Base-by-base conservation (phyloP, 169 alveolate genomes). In the Cryptosporidium sp. region DNA sequence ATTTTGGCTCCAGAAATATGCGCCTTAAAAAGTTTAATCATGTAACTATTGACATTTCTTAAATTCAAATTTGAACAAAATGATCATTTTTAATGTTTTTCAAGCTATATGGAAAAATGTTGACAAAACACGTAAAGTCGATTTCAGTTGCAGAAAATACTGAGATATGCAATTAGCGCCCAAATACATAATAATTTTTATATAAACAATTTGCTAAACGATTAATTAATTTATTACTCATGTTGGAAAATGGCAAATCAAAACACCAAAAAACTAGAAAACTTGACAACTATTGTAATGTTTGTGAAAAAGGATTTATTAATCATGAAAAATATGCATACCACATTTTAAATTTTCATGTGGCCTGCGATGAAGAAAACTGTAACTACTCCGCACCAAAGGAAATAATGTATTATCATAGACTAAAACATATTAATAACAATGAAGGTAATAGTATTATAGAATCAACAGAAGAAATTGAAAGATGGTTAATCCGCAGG, bases 381-480 rank as follows among this genome's bases (percentile, higher is more conserved):
- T 69, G 84, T 10, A 39, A 69, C 31, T 69, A 69, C 37, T 69
- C 84, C 6, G 84, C 84, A 29, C 84, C 84, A 45, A 37, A 41
- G 14, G 84, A 69, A 69, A 69, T 69, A 10, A 37, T 69, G 55
- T 10, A 69, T 21, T 69, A n/a, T 43, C 84, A 69, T 43, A 69
- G 43, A 45, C 55, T 69, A n/a, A 69, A 69, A 43, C 84, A 69
- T 29, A 69, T 69, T 23, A 69, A 41, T 18, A 69, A 69, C 43
- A 26, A 37, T 35, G 43, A 69, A 21, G 84, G 84, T 21, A n/a
- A 69, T 18, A 69, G 62, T 18, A 69, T 69, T 69, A 37, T 33
- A 39, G 84, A 69, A 12, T 69, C 84, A 26, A 18, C 14, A 8
- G 84, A 69, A 69, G 84, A 69, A 10, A 45, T 69, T 2, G 55